Conservation (phyloP, 768 basidiomycete genomes). For the Mycena pura region DNA sequence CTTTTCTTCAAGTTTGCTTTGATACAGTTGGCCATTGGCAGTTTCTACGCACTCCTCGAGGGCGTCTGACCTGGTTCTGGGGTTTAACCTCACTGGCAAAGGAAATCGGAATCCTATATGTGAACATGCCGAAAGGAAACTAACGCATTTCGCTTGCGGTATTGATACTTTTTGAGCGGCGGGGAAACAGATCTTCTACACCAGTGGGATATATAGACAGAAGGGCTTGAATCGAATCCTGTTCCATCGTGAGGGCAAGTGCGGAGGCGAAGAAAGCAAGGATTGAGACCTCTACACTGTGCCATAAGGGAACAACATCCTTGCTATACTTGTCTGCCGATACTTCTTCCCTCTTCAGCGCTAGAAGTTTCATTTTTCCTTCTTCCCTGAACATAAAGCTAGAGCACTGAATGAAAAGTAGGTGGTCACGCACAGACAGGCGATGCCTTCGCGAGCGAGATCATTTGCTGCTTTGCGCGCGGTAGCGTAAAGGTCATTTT, state of each 20-base stretch:
- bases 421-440: constrained; percentile 35
- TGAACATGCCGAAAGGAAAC: constrained; percentile 20
- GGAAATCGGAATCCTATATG: background rate
- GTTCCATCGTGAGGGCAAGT: background rate
- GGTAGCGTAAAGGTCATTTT: constrained; percentile 40
- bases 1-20: constrained; percentile 43
- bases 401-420: background rate
- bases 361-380: constrained; percentile 15
- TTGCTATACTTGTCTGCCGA: constrained; percentile 18
- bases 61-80: constrained; percentile 34
- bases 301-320: constrained; percentile 21
- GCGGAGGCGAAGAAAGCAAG: background rate
- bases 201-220: constrained; percentile 35
- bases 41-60: constrained; percentile 38
- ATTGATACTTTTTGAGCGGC: constrained; percentile 41
- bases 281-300: constrained; percentile 10
- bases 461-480: constrained; percentile 40
- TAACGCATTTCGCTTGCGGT: constrained; percentile 46
- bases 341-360: constrained; percentile 15
- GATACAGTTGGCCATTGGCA: constrained; percentile 43
- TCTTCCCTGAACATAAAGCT: constrained; percentile 12
- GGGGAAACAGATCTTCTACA: constrained; percentile 41
- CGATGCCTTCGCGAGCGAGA: constrained; percentile 35
- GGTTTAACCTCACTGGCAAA: constrained; percentile 36
- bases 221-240: constrained; percentile 33